A percentile compares a stretch with the other conserved stretches of the same genome.
Conservation (phyloP, 306 rosid species). For the Vicia sativa region DNA sequence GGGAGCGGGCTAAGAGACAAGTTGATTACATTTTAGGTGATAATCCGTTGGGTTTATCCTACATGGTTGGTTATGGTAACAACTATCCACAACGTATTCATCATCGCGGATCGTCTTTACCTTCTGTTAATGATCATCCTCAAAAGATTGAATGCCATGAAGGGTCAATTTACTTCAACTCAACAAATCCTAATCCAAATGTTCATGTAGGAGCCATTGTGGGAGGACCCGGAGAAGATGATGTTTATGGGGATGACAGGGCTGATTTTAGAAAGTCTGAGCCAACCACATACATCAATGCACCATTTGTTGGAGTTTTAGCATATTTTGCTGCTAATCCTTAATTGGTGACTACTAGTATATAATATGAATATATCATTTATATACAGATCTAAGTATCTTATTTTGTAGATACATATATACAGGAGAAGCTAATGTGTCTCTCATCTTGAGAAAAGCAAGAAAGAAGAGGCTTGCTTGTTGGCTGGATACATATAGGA, state of each 20-base stretch:
- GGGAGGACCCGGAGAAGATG: slow-evolving; percentile 88
- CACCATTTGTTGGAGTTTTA: slow-evolving; percentile 85
- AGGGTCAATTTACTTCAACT: slow-evolving; percentile 74
- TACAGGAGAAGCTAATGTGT: slow-evolving; percentile 35
- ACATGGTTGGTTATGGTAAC: slow-evolving; percentile 86
- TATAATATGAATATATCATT: background rate
- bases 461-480: slow-evolving; percentile 68
- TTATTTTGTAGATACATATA: slow-evolving; percentile 35
- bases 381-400: slow-evolving; percentile 23
- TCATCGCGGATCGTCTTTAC: slow-evolving; percentile 86
- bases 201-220: slow-evolving; percentile 81
- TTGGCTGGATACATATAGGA: slow-evolving; percentile 30
- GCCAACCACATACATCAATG: slow-evolving; percentile 93
- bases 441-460: slow-evolving; percentile 70
- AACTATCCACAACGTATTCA: slow-evolving; percentile 75
- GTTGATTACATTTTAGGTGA: slow-evolving; percentile 87
- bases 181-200: slow-evolving; percentile 74
- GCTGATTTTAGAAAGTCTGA: slow-evolving; percentile 75
- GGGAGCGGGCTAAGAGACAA: slow-evolving; percentile 70
- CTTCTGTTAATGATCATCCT: slow-evolving; percentile 81
- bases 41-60: slow-evolving; percentile 76
- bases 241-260: slow-evolving; percentile 68
- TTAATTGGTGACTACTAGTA: background rate
- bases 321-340: slow-evolving; percentile 71
- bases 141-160: slow-evolving; percentile 72